Percentiles rank a stretch among this genome's conserved stretches.
phyloP scores from a whole-genome alignment of 805 yeast genomes.

The Barnettozyma siamensis region DNA sequence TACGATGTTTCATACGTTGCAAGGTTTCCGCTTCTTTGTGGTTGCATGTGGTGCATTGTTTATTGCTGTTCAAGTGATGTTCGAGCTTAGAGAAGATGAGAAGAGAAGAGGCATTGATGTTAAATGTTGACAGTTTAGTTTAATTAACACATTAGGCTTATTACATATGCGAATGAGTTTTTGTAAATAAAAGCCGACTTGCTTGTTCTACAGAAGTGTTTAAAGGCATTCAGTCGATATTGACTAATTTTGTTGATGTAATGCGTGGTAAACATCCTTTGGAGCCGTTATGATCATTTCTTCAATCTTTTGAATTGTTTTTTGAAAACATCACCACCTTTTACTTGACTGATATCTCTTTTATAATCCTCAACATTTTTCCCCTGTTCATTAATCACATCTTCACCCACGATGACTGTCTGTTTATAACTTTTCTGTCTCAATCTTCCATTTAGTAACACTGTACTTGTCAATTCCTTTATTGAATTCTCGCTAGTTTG shows the following conservation, averaged over 20 bases:
- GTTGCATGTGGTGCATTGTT: conserved; percentile 62
- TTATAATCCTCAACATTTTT: conserved; percentile 12
- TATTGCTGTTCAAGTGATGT: conserved; percentile 89
- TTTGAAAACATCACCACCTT: conserved; percentile 21
- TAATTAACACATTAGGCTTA: too few relatives aligned
- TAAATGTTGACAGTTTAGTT: conserved; percentile 48
- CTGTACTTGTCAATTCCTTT: conserved; percentile 51
- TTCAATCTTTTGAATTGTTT: conserved; percentile 20
- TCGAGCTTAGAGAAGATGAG: conserved; percentile 84
- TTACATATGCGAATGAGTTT: too few relatives aligned
- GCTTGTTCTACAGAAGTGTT: too few relatives aligned
- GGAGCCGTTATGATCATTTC: too few relatives aligned
- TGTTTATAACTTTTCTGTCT: conserved; percentile 75
- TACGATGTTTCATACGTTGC: conserved; percentile 66
- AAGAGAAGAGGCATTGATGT: conserved; percentile 76
- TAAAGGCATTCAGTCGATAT: too few relatives aligned
- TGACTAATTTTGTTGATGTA: too few relatives aligned
- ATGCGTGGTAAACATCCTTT: too few relatives aligned
- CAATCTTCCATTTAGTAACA: conserved; percentile 66
- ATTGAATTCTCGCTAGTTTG: conserved; percentile 49
- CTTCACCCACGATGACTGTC: conserved; percentile 52
- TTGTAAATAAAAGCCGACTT: too few relatives aligned
- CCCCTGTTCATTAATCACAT: conserved; percentile 26
- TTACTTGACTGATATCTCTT: conserved; percentile 16
- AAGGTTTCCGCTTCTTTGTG: conserved; percentile 60